These are phyloP conservation scores for Trichoderma atrobrunneum DNA, from an alignment of 2,329 filamentous ascomycete genomes.

Conservation along the genomic window DNA sequence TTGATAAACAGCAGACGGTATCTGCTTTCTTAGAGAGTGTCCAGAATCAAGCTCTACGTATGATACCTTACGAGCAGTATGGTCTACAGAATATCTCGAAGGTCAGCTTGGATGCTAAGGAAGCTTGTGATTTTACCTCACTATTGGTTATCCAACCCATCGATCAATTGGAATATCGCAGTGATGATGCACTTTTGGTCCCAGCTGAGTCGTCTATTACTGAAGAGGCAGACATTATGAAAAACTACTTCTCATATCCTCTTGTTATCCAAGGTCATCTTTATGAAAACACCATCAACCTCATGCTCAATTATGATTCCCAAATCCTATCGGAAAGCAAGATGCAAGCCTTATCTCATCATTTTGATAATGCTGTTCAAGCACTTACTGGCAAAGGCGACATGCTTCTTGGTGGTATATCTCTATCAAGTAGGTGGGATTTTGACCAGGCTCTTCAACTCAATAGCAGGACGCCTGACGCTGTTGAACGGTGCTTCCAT, in stretches of 20 bases:
- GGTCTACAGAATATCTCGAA: slow-evolving; percentile 25
- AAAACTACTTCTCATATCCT: slow-evolving; percentile 17
- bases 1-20: slow-evolving; percentile 19
- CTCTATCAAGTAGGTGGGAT: not conserved
- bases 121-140: slow-evolving; percentile 29
- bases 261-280: slow-evolving; percentile 12
- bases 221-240: not conserved
- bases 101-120: slow-evolving; percentile 20
- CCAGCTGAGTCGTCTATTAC: not conserved
- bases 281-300: not conserved
- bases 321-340: not conserved
- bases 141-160: slow-evolving; percentile 29
- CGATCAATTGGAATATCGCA: not conserved
- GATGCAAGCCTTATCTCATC: slow-evolving; percentile 1
- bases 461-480: not conserved
- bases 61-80: slow-evolving; percentile 23
- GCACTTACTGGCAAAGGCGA: not conserved
- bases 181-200: not conserved
- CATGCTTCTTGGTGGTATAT: not conserved
- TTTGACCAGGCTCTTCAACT: not conserved
- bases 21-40: slow-evolving; percentile 22
- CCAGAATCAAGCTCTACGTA: not conserved
- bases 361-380: slow-evolving; percentile 10
- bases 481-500: slow-evolving; percentile 10
- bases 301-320: slow-evolving; percentile 5